Conservation (phyloP, 2,329 filamentous ascomycete species). For the Aspergillus arachidicola region DNA sequence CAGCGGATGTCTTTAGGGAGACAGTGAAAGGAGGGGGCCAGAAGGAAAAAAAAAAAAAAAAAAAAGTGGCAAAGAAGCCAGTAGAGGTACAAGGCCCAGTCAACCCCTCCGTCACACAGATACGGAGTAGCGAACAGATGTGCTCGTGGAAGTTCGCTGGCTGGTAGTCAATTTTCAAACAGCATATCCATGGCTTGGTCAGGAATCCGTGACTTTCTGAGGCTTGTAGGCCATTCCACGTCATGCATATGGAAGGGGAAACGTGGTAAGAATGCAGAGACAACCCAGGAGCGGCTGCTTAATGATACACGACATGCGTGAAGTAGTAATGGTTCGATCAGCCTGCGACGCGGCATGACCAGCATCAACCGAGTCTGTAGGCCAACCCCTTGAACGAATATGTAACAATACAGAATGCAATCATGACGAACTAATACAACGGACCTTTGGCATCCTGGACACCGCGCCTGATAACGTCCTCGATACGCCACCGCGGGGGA, state of each 20-base stretch:
- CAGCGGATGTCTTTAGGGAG: slow-evolving; percentile 18
- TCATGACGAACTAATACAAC: slow-evolving; percentile 58
- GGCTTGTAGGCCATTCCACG: slow-evolving; percentile 10
- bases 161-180: not conserved
- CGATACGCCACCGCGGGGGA: slow-evolving; percentile 77
- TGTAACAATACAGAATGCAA: slow-evolving; percentile 14
- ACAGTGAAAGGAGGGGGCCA: slow-evolving; percentile 16
- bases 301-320: slow-evolving; percentile 19
- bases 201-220: not conserved
- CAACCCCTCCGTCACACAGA: not conserved
- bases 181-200: not conserved
- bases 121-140: not conserved
- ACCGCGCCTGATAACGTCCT: slow-evolving; percentile 72
- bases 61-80: not conserved
- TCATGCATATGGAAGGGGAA: slow-evolving; percentile 12
- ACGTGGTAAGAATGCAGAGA: slow-evolving; percentile 7
- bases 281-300: slow-evolving; percentile 4
- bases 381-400: slow-evolving; percentile 12
- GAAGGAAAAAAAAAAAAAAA: not conserved
- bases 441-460: slow-evolving; percentile 75
- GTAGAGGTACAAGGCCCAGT: not conserved
- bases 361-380: slow-evolving; percentile 35
- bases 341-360: slow-evolving; percentile 34
- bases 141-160: not conserved
- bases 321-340: slow-evolving; percentile 18